Conservation (phyloP, 2,329 filamentous ascomycete species). For the Paracoccidioides brasiliensis region DNA sequence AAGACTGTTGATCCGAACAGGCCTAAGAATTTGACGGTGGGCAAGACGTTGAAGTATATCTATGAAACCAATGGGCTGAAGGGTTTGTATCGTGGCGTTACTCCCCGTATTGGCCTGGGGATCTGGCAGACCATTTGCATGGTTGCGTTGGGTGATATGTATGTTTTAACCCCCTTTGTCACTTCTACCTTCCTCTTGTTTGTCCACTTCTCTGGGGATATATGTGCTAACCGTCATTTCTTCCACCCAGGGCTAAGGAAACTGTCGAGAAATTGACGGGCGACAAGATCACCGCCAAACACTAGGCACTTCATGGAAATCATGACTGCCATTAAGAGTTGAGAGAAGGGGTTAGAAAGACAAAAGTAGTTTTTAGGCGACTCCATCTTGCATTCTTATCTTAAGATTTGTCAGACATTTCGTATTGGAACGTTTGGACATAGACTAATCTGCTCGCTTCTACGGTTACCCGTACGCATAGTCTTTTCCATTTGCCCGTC, state of each 20-base stretch:
- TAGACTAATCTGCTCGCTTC: no score
- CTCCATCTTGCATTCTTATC: no score
- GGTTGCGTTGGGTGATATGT: constrained; percentile 98
- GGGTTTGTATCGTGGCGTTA: constrained; percentile 90
- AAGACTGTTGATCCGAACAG: constrained; percentile 97
- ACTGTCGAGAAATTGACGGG: constrained; percentile 52
- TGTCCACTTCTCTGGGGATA: not conserved
- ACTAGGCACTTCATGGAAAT: constrained; percentile 30
- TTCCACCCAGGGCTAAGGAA: constrained; percentile 45
- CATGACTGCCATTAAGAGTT: no score
- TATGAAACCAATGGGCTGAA: constrained; percentile 77
- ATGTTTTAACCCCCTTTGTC: constrained; percentile 32
- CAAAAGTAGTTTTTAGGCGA: no score
- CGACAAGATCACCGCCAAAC: constrained; percentile 51
- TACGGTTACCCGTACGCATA: no score
- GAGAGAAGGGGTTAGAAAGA: no score
- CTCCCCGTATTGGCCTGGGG: constrained; percentile 84
- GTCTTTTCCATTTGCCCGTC: no score
- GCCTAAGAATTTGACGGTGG: constrained; percentile 97
- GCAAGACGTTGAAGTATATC: constrained; percentile 70
- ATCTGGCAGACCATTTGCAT: constrained; percentile 99
- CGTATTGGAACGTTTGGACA: no score
- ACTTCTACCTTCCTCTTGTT: not conserved
- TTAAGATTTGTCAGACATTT: no score
- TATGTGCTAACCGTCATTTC: constrained; percentile 20